Conservation (phyloP, 139 green algal genomes). For the Coelastrella sp. region DNA sequence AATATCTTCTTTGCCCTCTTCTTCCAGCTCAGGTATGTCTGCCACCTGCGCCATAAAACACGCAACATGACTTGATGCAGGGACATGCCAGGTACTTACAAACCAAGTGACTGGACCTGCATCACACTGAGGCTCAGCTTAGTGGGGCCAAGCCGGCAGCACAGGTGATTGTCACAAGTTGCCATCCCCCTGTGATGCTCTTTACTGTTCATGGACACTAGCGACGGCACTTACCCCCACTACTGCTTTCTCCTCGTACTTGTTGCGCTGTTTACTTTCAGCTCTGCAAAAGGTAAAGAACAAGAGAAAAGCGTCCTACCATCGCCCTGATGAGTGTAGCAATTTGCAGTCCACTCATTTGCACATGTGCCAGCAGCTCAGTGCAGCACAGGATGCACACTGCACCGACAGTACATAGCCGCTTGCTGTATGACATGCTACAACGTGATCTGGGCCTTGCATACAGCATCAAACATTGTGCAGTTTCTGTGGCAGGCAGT, state of each 20-base stretch:
- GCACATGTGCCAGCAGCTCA: no score
- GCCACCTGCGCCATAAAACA: slow-evolving; percentile 3
- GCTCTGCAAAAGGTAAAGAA: not conserved
- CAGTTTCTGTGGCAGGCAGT: not conserved
- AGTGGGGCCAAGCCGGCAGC: no score
- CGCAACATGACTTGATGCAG: not conserved
- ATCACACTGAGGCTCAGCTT: no score
- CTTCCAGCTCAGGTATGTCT: slow-evolving; percentile 66
- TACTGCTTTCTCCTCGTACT: slow-evolving; percentile 41
- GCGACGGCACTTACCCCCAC: not conserved
- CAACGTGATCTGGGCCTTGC: no score
- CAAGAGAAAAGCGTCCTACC: not conserved
- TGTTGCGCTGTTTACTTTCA: slow-evolving; percentile 24
- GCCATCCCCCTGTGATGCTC: no score
- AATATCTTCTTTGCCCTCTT: slow-evolving; percentile 69
- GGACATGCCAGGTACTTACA: not conserved
- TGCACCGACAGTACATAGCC: no score
- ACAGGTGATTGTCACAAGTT: no score
- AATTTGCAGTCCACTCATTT: no score
- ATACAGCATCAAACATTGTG: not conserved
- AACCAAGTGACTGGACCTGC: no score
- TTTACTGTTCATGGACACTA: no score
- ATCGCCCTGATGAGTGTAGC: not conserved
- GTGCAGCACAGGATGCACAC: no score
- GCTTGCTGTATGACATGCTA: no score